phyloP scores from a whole-genome alignment of 192 early-diverging fungal species.

The Nowakowskiella sp. region DNA sequence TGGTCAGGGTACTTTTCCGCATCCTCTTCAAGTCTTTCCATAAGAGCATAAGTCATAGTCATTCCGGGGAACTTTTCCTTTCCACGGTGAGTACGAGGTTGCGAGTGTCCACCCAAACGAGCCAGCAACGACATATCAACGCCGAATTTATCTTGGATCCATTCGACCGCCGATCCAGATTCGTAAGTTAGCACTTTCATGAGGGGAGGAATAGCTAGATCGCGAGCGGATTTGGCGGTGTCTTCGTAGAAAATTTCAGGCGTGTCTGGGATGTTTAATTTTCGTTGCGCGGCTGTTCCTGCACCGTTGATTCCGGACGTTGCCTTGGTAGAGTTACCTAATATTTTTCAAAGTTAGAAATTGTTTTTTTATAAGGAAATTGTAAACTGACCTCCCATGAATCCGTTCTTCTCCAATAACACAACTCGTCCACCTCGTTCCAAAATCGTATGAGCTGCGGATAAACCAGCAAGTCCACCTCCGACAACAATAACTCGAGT shows the following conservation, averaged over 20 bases:
- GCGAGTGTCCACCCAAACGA: conserved; percentile 84
- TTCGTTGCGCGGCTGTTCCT: conserved; percentile 74
- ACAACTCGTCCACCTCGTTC: conserved; percentile 79
- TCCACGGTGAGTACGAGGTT: conserved; percentile 88
- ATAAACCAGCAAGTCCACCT: conserved; percentile 82
- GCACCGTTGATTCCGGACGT: conserved; percentile 97
- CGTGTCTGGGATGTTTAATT: conserved; percentile 62
- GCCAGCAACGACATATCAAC: conserved; percentile 83
- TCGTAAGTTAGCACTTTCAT: conserved; percentile 78
- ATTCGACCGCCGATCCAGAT: conserved; percentile 84
- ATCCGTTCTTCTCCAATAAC: conserved; percentile 79
- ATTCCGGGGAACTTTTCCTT: conserved; percentile 63
- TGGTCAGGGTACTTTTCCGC: conserved; percentile 57
- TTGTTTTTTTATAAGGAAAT: too few species aligned
- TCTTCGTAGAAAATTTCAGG: conserved; percentile 79
- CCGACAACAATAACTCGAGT: conserved; percentile 68
- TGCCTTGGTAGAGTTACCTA: conserved; percentile 95
- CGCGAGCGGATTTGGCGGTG: conserved; percentile 77
- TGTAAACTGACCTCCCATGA: conserved; percentile 56
- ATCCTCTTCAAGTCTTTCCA: conserved; percentile 70
- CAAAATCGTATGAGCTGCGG: conserved; percentile 77
- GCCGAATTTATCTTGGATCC: conserved; percentile 84
- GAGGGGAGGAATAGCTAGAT: conserved; percentile 67
- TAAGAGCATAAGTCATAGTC: conserved; percentile 90
- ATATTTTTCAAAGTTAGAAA: too few species aligned